These are phyloP conservation scores for Lichtheimia ornata DNA, from an alignment of 371 early-diverging fungal genomes.

Conservation along the genomic window DNA sequence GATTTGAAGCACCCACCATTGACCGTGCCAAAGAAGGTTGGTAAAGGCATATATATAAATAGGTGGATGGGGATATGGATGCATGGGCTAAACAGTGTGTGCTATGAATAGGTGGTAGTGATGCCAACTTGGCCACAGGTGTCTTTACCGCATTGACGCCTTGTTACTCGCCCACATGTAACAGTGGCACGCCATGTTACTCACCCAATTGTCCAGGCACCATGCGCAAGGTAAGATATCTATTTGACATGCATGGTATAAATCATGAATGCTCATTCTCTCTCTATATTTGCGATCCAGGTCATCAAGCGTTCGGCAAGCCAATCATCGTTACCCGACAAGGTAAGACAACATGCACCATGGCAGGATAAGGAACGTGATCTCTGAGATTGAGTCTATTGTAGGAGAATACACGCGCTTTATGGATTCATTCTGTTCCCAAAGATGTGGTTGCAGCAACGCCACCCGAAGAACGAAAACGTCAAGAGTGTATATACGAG, in stretches of 20 bases:
- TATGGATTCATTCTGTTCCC: conserved; percentile 25
- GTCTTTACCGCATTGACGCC: conserved; percentile 38
- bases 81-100: too few relatives aligned
- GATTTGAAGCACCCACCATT: conserved; percentile 58
- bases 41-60: not conserved
- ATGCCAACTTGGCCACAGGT: conserved; percentile 35
- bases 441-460: conserved; percentile 21
- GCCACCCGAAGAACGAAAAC: conserved; percentile 65
- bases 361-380: not conserved
- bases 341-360: conserved; percentile 6
- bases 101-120: not conserved
- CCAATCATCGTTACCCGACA: conserved; percentile 13
- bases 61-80: too few relatives aligned
- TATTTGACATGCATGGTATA: not conserved
- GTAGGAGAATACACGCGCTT: conserved; percentile 9
- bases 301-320: conserved; percentile 12
- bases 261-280: conserved; percentile 28
- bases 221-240: conserved; percentile 9
- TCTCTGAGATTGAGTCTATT: conserved; percentile 36
- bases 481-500: conserved; percentile 91
- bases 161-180: conserved; percentile 77
- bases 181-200: conserved; percentile 74
- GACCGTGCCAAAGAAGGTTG: not conserved
- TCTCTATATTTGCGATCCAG: not conserved
- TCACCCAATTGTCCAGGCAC: conserved; percentile 75